These are phyloP conservation scores for Nasturtium officinale DNA, from an alignment of 345 rosid genomes.

Conservation along the genomic window DNA sequence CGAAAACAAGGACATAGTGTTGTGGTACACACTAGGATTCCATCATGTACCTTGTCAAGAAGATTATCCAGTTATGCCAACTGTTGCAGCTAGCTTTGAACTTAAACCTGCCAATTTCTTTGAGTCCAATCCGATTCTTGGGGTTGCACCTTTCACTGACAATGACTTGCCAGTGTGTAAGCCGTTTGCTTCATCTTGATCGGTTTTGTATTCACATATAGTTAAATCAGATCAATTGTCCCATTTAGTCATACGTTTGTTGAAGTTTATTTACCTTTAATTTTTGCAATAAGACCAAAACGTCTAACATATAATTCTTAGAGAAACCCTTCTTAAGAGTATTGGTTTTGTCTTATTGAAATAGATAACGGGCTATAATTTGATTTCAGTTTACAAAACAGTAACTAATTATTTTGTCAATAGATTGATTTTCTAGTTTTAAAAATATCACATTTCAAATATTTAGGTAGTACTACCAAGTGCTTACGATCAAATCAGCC, in stretches of 20 bases:
- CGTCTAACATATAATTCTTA: not conserved
- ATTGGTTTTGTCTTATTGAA: not conserved
- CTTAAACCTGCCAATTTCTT: slow-evolving; percentile 75
- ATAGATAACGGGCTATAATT: not conserved
- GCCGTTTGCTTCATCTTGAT: slow-evolving; percentile 34
- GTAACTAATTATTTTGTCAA: too few relatives aligned
- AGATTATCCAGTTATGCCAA: slow-evolving; percentile 80
- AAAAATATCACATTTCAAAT: too few relatives aligned
- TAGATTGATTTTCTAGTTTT: too few relatives aligned
- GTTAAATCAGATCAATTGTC: not conserved
- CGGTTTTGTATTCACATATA: slow-evolving; percentile 15
- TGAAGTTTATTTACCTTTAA: not conserved
- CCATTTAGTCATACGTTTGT: not conserved
- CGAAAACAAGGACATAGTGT: slow-evolving; percentile 59
- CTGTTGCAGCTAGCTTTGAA: slow-evolving; percentile 65
- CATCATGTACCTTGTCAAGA: slow-evolving; percentile 44
- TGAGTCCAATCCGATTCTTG: slow-evolving; percentile 61
- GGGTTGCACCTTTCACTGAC: slow-evolving; percentile 46
- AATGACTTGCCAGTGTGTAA: slow-evolving; percentile 57
- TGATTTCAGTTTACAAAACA: too few relatives aligned
- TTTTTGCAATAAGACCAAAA: not conserved
- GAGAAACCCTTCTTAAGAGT: not conserved
- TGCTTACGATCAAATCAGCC: too few relatives aligned
- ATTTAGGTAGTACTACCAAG: too few relatives aligned
- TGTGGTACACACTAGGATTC: slow-evolving; percentile 78